phyloP scores from a whole-genome alignment of 306 rosid genomes.

The Gillenia trifoliata region DNA sequence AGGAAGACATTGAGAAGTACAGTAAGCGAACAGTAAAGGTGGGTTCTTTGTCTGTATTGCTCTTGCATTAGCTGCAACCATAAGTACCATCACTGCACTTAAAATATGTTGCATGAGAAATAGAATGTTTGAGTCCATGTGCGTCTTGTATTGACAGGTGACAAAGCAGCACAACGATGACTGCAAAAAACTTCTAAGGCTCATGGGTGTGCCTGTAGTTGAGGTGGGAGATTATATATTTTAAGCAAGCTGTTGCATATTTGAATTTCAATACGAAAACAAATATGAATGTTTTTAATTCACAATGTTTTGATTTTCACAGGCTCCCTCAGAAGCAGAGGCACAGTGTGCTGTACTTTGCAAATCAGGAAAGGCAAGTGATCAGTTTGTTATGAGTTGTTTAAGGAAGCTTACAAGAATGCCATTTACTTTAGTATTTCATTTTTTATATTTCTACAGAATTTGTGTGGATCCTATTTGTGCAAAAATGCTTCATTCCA shows the following conservation, averaged over 20 bases:
- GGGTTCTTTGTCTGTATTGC: conserved; percentile 14
- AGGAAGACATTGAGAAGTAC: conserved; percentile 90
- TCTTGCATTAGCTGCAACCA: background rate
- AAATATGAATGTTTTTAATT: background rate
- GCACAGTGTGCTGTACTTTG: conserved; percentile 97
- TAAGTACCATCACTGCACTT: background rate
- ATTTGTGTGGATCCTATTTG: background rate
- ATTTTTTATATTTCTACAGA: background rate
- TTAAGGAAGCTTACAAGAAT: background rate
- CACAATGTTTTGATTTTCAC: conserved; percentile 26
- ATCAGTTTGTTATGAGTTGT: conserved; percentile 1
- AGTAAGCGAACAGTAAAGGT: conserved; percentile 98
- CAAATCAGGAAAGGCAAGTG: conserved; percentile 82
- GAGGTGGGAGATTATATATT: conserved; percentile 56
- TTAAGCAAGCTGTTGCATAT: background rate
- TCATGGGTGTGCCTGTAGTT: conserved; percentile 96
- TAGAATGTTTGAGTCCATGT: conserved; percentile 18
- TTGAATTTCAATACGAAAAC: background rate
- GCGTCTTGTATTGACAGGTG: conserved; percentile 49
- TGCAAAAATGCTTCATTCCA: conserved; percentile 16
- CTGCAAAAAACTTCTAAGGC: conserved; percentile 80
- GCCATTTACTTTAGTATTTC: background rate
- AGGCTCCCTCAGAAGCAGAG: conserved; percentile 99
- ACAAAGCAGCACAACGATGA: conserved; percentile 95
- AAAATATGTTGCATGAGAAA: background rate